Percentiles rank a stretch among this genome's conserved stretches.
Evolutionary conservation across 129 eudicot genomes (phyloP).

Genomic region (Pseudognaphalium luteoalbum): DNA sequence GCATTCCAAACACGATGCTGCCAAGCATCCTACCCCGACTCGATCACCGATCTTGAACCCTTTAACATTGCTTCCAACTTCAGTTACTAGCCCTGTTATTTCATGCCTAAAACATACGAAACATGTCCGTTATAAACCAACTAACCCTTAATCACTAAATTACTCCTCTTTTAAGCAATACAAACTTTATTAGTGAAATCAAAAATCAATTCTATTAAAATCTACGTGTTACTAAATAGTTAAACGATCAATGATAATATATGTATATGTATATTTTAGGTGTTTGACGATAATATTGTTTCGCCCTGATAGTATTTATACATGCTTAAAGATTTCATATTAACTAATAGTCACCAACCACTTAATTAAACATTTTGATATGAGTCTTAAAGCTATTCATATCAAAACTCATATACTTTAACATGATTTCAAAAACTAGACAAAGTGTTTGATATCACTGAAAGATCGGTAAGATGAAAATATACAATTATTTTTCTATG

Average conservation of each 20-base stretch:
- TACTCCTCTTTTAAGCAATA: too few species aligned
- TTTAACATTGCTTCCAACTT: conserved; percentile 78
- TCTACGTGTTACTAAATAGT: too few species aligned
- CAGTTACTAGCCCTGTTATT: conserved; percentile 75
- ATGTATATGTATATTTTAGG: too few species aligned
- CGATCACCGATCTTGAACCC: conserved; percentile 76
- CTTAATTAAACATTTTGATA: too few species aligned
- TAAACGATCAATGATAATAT: too few species aligned
- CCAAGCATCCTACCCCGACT: conserved; percentile 87
- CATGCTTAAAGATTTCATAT: too few species aligned
- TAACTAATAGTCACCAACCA: too few species aligned
- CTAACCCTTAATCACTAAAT: too few species aligned
- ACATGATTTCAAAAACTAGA: not conserved
- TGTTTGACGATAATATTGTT: too few species aligned
- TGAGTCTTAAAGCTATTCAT: not conserved
- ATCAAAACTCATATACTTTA: not conserved
- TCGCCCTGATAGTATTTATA: too few species aligned
- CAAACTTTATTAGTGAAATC: too few species aligned
- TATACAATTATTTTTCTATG: not conserved
- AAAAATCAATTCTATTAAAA: too few species aligned
- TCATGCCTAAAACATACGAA: conserved; percentile 59
- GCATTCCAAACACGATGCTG: conserved; percentile 74
- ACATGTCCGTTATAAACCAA: not conserved
- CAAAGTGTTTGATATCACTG: not conserved
- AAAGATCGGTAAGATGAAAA: not conserved